Evolutionary conservation across 2,329 filamentous ascomycete genomes (phyloP), one percentile per base, ranked within the genome.

Genomic region (Lecanicillium sp.): DNA sequence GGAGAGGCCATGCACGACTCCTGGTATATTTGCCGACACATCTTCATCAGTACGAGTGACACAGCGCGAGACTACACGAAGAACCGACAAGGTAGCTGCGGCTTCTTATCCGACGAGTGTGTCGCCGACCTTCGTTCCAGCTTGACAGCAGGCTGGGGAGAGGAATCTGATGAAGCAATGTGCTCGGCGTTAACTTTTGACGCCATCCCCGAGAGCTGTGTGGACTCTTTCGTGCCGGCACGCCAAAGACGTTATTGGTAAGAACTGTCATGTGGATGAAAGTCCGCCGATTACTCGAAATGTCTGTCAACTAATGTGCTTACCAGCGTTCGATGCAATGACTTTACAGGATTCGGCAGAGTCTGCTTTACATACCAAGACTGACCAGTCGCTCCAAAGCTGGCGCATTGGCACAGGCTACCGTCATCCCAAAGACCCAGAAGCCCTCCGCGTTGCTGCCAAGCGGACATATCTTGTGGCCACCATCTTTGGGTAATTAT

Each of bases 321-420:
- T n/a, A n/a, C n/a, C 18, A 37, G 35, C 16, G 6, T 37, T 37
- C 11, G 28, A 37, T 13, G 31, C 14, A 11, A 15, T 5, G 3
- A n/a, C 14, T 20, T 14, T 37, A 4, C 28, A 18, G 2, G 28
- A 37, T n/a, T 14, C 20, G 2, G 35, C 9, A 15, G 3, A 29
- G 28, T 4, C 9, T 25, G 17, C 28, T 37, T 6, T 29, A 31
- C 9, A 37, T 2, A 37, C 28, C 17, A 17, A 31, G 18, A 17
- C 3, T 6, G 28, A 37, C 14, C 18, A 31, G n/a, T n/a, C n/a
- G 28, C 35, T 14, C 9, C 25, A 31, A 11, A 37, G 35, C 28
- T 37, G 35, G 35, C 35, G 35, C 3, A 37, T 37, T 5, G 35
- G 35, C 13, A 37, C 35, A 13, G 35, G 35, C 9, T 37, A 15